Percentiles rank a stretch among this genome's conserved stretches.
Evolutionary conservation across 2,329 filamentous ascomycete species (phyloP).

Genomic region (Ophiostoma perfectum): DNA sequence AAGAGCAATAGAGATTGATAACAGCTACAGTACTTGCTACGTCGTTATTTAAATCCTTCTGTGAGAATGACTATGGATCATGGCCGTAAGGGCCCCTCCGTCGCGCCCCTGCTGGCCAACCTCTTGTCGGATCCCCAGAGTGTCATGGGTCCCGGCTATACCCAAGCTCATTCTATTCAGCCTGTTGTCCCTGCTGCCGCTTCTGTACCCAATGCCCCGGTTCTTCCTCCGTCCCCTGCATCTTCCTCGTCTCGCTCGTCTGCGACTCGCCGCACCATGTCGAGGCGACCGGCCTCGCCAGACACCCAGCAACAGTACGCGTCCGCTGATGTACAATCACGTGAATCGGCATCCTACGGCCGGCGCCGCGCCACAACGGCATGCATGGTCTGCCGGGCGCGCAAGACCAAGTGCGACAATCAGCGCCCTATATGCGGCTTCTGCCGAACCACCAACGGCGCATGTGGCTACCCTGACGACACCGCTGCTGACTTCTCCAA

Average conservation of each 20-base stretch:
- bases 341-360: conserved; percentile 4
- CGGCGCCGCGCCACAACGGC: conserved; percentile 6
- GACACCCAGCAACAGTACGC: neutral
- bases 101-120: conserved; percentile 6
- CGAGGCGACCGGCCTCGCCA: neutral
- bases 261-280: neutral
- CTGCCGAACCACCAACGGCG: conserved; percentile 6
- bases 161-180: neutral
- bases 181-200: neutral
- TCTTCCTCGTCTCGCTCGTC: neutral
- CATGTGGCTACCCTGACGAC: conserved; percentile 4
- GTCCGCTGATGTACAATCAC: neutral
- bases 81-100: neutral
- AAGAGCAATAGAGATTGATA: too few relatives aligned
- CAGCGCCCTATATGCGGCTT: conserved; percentile 9
- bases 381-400: conserved; percentile 5
- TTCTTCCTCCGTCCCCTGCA: neutral
- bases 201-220: neutral
- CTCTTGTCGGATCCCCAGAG: conserved; percentile 4
- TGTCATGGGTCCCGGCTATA: neutral
- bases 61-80: neutral
- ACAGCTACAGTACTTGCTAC: too few relatives aligned
- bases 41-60: too few relatives aligned
- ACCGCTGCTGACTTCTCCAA: neutral
- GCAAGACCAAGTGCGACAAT: conserved; percentile 10